phyloP scores from a whole-genome alignment of 2,329 filamentous ascomycete species.

The Cryphonectria parasitica region DNA sequence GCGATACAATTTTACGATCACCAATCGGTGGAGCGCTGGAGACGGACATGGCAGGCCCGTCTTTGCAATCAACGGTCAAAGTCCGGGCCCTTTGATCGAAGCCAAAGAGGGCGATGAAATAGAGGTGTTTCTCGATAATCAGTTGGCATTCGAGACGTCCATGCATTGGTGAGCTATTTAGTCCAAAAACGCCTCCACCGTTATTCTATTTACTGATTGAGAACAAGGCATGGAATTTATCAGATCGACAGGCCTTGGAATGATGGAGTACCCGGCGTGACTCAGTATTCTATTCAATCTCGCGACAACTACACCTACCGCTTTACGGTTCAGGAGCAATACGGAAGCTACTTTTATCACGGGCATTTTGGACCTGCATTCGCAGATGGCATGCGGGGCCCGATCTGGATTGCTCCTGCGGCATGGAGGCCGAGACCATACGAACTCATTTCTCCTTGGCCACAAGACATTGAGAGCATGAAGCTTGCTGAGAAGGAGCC shows the following conservation, averaged over 20 bases:
- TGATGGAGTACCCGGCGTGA: slow-evolving; percentile 32
- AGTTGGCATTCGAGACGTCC: slow-evolving; percentile 28
- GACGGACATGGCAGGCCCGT: slow-evolving; percentile 30
- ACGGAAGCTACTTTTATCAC: slow-evolving; percentile 32
- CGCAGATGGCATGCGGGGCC: slow-evolving; percentile 31
- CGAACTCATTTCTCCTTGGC: slow-evolving; percentile 24
- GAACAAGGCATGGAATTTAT: slow-evolving; percentile 29
- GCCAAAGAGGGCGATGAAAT: slow-evolving; percentile 30
- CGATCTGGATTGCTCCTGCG: slow-evolving; percentile 30
- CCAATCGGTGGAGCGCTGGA: slow-evolving; percentile 5
- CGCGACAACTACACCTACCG: slow-evolving; percentile 30
- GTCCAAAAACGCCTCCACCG: background rate
- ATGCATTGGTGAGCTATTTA: slow-evolving; percentile 28
- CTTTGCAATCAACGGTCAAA: slow-evolving; percentile 29
- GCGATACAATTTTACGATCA: slow-evolving; percentile 22
- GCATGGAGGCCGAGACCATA: slow-evolving; percentile 30
- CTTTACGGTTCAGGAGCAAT: slow-evolving; percentile 30
- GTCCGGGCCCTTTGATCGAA: slow-evolving; percentile 27
- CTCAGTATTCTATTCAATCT: slow-evolving; percentile 30
- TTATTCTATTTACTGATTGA: background rate
- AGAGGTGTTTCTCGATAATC: slow-evolving; percentile 29
- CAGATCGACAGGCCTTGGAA: slow-evolving; percentile 31
- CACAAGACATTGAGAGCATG: slow-evolving; percentile 23
- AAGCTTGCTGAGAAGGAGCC: slow-evolving; percentile 28
- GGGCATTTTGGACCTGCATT: slow-evolving; percentile 31